Evolutionary conservation across 2,329 filamentous ascomycete species (phyloP).

Genomic region (Nemania sp.): DNA sequence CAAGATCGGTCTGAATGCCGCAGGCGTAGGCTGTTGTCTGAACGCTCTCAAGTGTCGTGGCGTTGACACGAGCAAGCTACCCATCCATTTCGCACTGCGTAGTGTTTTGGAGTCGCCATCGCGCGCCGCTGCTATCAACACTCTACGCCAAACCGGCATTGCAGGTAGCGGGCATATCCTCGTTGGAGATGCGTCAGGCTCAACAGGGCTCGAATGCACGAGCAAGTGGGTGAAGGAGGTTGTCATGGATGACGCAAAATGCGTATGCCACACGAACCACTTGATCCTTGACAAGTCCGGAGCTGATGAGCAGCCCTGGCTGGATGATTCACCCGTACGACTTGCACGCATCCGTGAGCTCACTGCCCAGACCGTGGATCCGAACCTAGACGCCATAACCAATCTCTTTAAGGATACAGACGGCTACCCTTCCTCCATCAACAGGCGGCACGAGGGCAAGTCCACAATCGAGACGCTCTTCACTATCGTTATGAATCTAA

Average conservation of each 20-base stretch:
- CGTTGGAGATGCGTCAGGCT: conserved; percentile 48
- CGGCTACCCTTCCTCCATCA: conserved; percentile 36
- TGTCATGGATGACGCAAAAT: conserved; percentile 35
- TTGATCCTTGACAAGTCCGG: conserved; percentile 40
- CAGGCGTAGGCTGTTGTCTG: conserved; percentile 60
- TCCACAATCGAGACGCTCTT: conserved; percentile 38
- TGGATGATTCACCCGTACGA: conserved; percentile 36
- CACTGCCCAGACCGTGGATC: conserved; percentile 18
- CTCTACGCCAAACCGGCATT: conserved; percentile 48
- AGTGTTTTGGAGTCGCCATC: conserved; percentile 56
- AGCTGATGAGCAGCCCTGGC: conserved; percentile 39
- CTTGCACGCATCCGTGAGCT: conserved; percentile 35
- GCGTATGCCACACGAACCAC: conserved; percentile 50
- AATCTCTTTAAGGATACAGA: conserved; percentile 37
- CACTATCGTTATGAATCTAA: conserved; percentile 40
- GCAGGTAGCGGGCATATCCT: conserved; percentile 56
- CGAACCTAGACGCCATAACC: conserved; percentile 25
- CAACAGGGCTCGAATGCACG: conserved; percentile 51
- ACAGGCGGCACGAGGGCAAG: conserved; percentile 31
- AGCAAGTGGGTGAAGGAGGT: conserved; percentile 36
- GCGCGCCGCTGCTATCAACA: conserved; percentile 49
- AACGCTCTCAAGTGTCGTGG: conserved; percentile 65
- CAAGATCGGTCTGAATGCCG: conserved; percentile 66
- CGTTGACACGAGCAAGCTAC: conserved; percentile 54
- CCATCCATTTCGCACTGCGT: conserved; percentile 64